A percentile compares a stretch with the other conserved stretches of the same genome.
These are phyloP conservation scores for Rhodotorula sp. DNA, from an alignment of 1,284 basidiomycete species.

Conservation along the genomic window DNA sequence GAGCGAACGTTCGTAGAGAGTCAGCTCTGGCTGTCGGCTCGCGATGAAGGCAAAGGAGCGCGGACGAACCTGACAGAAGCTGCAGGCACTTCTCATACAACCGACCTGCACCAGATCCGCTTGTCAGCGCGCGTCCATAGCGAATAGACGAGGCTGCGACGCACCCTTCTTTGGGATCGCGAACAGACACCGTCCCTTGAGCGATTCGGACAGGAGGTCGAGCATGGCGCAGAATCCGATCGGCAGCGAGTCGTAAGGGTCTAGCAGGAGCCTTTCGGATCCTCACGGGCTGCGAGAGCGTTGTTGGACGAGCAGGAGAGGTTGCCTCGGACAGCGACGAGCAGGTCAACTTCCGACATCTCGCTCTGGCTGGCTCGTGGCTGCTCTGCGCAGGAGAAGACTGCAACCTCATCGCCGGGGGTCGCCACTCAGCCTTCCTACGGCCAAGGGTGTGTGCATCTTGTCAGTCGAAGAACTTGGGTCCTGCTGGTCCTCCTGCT, in stretches of 20 bases:
- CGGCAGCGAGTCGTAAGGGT: too few relatives aligned
- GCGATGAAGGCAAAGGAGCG: background rate
- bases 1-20: constrained; percentile 2
- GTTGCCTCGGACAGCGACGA: too few relatives aligned
- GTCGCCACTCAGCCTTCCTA: too few relatives aligned
- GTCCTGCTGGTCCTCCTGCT: background rate
- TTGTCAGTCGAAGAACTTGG: background rate
- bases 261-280: too few relatives aligned
- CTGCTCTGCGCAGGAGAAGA: too few relatives aligned
- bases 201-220: constrained; percentile 56
- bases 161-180: constrained; percentile 97
- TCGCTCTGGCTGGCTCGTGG: too few relatives aligned
- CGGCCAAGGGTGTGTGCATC: too few relatives aligned
- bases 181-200: constrained; percentile 76
- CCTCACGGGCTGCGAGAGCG: too few relatives aligned
- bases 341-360: too few relatives aligned
- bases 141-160: background rate
- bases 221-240: constrained; percentile 2
- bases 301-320: too few relatives aligned
- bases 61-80: constrained; percentile 66
- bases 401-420: too few relatives aligned
- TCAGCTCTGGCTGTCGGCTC: background rate
- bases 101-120: constrained; percentile 58
- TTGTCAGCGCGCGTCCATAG: background rate
- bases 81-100: constrained; percentile 90